phyloP scores from a whole-genome alignment of 225 moss, liverwort and hornwort genomes.

The Straminergon stramineum region DNA sequence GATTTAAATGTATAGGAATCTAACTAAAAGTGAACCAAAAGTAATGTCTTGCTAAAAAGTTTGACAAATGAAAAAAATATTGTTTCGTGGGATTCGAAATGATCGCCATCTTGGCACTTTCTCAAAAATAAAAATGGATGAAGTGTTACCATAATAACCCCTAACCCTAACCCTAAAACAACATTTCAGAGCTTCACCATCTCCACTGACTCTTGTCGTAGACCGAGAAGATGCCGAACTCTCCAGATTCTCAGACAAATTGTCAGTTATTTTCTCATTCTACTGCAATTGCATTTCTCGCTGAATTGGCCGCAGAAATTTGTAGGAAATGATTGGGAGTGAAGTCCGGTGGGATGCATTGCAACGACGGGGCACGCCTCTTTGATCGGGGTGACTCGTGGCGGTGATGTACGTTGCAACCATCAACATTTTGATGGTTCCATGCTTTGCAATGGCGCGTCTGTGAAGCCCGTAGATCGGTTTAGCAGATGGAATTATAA shows the following conservation, averaged over 20 bases:
- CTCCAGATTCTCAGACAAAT: not conserved
- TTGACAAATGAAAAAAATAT: not conserved
- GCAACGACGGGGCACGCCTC: not conserved
- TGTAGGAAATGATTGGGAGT: not conserved
- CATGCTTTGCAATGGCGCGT: not conserved
- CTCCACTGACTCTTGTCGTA: not conserved
- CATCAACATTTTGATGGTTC: not conserved
- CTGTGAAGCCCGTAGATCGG: not conserved
- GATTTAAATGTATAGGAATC: no score
- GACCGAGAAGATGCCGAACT: not conserved
- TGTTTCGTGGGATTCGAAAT: not conserved
- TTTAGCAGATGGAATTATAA: not conserved
- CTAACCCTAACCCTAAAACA: not conserved
- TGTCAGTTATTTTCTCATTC: no score
- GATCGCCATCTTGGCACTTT: not conserved
- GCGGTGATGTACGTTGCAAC: not conserved
- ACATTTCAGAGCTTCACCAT: not conserved
- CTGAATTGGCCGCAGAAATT: not conserved
- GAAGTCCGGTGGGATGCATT: not conserved
- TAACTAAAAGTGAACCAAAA: no score
- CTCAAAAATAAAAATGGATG: not conserved
- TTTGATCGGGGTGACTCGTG: not conserved
- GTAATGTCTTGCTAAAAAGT: not conserved
- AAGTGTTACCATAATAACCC: not conserved
- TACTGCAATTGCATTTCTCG: not conserved